Conservation (phyloP, 768 basidiomycete species). For the Hericium coralloides region DNA sequence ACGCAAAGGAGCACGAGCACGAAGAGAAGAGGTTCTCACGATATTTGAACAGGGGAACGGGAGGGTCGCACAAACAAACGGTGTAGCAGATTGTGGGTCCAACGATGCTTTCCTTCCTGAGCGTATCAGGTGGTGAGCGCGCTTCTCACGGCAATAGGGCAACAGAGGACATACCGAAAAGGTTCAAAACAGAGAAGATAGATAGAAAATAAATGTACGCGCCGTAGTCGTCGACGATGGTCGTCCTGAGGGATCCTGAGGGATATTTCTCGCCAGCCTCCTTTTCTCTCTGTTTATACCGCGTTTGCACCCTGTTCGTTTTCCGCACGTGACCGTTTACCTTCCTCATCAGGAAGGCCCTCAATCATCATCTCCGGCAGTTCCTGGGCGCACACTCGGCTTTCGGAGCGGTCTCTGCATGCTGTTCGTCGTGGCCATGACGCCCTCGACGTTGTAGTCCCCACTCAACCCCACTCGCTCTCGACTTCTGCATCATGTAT, state of each 20-base stretch:
- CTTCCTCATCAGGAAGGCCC: too few relatives aligned
- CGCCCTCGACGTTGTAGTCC: background rate
- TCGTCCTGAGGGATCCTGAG: background rate
- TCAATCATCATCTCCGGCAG: too few relatives aligned
- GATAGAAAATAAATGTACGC: constrained; percentile 2
- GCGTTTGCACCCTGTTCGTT: constrained; percentile 8
- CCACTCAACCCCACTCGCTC: background rate
- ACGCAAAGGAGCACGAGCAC: constrained; percentile 15
- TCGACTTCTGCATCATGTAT: background rate
- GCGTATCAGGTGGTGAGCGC: background rate
- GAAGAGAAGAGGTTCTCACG: constrained; percentile 16
- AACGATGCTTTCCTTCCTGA: constrained; percentile 1
- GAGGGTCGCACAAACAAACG: background rate
- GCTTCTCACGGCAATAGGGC: background rate
- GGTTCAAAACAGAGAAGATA: background rate
- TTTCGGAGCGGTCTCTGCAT: too few relatives aligned
- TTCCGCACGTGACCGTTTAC: constrained; percentile 11
- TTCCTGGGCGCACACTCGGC: too few relatives aligned
- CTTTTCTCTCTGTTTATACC: constrained; percentile 3
- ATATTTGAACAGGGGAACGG: constrained; percentile 10
- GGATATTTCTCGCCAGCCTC: background rate
- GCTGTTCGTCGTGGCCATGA: background rate
- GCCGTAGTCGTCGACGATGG: background rate
- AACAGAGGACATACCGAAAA: background rate
- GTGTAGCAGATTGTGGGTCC: constrained; percentile 5